phyloP scores from a whole-genome alignment of 768 basidiomycete genomes.

The Chalciporus sphaerocephalus region DNA sequence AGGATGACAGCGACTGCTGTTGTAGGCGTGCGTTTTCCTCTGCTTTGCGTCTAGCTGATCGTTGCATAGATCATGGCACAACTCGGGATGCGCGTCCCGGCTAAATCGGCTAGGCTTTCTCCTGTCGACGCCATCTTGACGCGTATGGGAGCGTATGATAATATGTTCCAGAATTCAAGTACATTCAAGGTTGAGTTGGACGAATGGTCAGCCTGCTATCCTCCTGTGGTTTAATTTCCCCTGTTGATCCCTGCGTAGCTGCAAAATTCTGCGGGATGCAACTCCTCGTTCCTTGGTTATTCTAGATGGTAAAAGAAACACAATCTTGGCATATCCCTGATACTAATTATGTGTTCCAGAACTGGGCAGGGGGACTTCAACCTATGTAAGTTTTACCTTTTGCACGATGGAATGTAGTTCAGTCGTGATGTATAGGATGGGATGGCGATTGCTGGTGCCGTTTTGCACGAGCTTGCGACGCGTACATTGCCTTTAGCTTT shows the following conservation, averaged over 20 bases:
- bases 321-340: background rate
- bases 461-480: conserved; percentile 90
- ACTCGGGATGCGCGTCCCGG: conserved; percentile 93
- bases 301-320: conserved; percentile 66
- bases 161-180: conserved; percentile 90
- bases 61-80: conserved; percentile 77
- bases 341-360: conserved; percentile 45
- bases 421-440: conserved; percentile 60
- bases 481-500: conserved; percentile 88
- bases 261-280: conserved; percentile 89
- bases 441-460: conserved; percentile 97
- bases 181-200: conserved; percentile 99
- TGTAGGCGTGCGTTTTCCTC: conserved; percentile 38
- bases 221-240: background rate
- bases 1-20: conserved; percentile 95
- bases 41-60: conserved; percentile 1
- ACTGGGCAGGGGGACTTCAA: conserved; percentile 93
- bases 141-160: conserved; percentile 98
- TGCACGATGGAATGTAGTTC: conserved; percentile 10
- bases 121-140: conserved; percentile 92
- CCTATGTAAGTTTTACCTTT: conserved; percentile 55
- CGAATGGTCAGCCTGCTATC: conserved; percentile 63
- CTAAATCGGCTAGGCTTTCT: conserved; percentile 75
- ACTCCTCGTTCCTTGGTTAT: conserved; percentile 94
- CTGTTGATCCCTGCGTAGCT: conserved; percentile 42